These are phyloP conservation scores for Fusarium globosum DNA, from an alignment of 2,329 filamentous ascomycete genomes.

Conservation along the genomic window DNA sequence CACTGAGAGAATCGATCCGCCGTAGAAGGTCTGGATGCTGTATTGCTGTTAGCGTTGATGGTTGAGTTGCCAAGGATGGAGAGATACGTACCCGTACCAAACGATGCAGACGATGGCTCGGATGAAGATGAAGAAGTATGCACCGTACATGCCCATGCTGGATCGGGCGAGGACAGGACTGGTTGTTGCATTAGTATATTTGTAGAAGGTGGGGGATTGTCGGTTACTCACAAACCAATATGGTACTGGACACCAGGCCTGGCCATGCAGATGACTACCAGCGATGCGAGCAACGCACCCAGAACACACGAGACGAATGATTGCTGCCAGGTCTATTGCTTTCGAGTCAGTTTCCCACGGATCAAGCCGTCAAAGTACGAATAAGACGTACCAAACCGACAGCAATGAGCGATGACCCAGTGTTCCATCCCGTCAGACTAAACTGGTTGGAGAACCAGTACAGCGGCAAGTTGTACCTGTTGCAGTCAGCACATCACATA, in stretches of 20 bases:
- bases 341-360: neutral
- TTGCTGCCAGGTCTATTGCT: neutral
- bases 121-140: neutral
- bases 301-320: neutral
- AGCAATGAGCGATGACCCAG: neutral
- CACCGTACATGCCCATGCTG: neutral
- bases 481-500: accelerated
- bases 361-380: too few species aligned
- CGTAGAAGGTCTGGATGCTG: neutral
- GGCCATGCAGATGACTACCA: neutral
- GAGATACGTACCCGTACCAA: neutral
- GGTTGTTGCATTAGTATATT: accelerated
- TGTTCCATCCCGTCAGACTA: neutral
- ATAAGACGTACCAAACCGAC: neutral
- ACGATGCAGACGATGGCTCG: neutral
- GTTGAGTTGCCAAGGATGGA: too few species aligned
- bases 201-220: accelerated
- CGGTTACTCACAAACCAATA: neutral
- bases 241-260: neutral
- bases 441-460: neutral
- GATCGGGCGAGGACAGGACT: neutral
- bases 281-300: neutral
- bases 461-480: accelerated
- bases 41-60: neutral
- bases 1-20: neutral